These are phyloP conservation scores for Diaporthe amygdali DNA, from an alignment of 2,329 filamentous ascomycete genomes.

Conservation along the genomic window DNA sequence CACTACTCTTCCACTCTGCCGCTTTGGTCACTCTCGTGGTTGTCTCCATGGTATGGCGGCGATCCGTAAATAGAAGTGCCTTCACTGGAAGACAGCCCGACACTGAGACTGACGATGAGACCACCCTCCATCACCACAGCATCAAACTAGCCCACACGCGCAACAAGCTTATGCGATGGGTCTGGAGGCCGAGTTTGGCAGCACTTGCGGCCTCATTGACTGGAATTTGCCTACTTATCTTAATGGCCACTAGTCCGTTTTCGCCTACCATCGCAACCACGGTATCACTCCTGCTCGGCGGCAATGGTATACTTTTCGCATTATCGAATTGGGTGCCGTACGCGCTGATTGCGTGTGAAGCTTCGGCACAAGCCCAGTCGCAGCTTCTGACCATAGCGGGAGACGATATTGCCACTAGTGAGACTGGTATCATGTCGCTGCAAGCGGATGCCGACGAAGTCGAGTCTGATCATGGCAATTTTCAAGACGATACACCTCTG, in stretches of 20 bases:
- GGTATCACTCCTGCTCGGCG: not conserved
- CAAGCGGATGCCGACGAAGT: not conserved
- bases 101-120: not conserved
- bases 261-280: not conserved
- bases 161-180: not conserved
- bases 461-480: not conserved
- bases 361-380: not conserved
- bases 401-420: not conserved
- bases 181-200: not conserved
- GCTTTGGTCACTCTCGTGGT: not conserved
- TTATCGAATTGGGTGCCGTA: conserved; percentile 1
- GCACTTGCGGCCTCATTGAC: not conserved
- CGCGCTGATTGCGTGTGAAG: not conserved
- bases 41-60: not conserved
- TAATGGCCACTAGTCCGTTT: not conserved
- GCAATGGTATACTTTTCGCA: not conserved
- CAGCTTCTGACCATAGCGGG: not conserved
- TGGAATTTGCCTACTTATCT: not conserved
- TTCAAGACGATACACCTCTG: not conserved
- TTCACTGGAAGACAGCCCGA: not conserved
- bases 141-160: not conserved
- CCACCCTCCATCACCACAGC: not conserved
- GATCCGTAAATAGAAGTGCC: not conserved
- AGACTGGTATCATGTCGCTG: not conserved
- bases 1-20: not conserved